Percentiles rank a stretch among this genome's conserved stretches.
Evolutionary conservation across 768 basidiomycete genomes (phyloP).

Genomic region (Lyophyllum shimeji): DNA sequence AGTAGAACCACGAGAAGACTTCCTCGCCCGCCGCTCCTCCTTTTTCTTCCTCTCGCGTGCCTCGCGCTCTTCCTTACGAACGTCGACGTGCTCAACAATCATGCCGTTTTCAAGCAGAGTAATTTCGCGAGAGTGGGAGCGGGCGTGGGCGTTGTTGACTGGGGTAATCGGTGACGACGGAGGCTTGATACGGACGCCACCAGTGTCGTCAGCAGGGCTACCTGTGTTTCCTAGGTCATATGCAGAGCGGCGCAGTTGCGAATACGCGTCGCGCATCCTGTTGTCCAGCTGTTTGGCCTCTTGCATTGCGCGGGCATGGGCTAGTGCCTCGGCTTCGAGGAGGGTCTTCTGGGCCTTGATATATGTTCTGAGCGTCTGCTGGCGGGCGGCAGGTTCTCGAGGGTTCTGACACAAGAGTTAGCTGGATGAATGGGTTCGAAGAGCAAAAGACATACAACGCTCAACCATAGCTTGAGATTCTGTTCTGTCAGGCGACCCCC

Average conservation of each 20-base stretch:
- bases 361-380: conserved; percentile 79
- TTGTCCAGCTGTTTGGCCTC: conserved; percentile 76
- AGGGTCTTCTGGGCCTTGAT: conserved; percentile 79
- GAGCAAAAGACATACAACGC: conserved; percentile 53
- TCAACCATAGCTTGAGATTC: conserved; percentile 80
- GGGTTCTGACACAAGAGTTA: conserved; percentile 66
- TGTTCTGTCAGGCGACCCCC: conserved; percentile 74
- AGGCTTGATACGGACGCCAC: conserved; percentile 71
- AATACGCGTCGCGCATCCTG: conserved; percentile 77
- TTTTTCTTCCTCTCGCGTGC: conserved; percentile 67
- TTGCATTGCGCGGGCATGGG: conserved; percentile 74
- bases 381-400: conserved; percentile 82
- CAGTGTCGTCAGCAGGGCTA: conserved; percentile 53
- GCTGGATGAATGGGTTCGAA: conserved; percentile 1
- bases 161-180: conserved; percentile 44
- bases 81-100: conserved; percentile 86
- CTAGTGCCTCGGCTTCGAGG: conserved; percentile 79
- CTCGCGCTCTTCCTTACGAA: conserved; percentile 76
- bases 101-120: conserved; percentile 86
- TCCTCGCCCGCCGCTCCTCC: conserved; percentile 72
- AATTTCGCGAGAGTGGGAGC: conserved; percentile 65
- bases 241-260: conserved; percentile 75
- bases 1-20: conserved; percentile 68
- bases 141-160: conserved; percentile 40
- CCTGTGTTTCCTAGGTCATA: conserved; percentile 60